These are phyloP conservation scores for Aspergillus sp. DNA, from an alignment of 2,329 filamentous ascomycete genomes.

Conservation along the genomic window DNA sequence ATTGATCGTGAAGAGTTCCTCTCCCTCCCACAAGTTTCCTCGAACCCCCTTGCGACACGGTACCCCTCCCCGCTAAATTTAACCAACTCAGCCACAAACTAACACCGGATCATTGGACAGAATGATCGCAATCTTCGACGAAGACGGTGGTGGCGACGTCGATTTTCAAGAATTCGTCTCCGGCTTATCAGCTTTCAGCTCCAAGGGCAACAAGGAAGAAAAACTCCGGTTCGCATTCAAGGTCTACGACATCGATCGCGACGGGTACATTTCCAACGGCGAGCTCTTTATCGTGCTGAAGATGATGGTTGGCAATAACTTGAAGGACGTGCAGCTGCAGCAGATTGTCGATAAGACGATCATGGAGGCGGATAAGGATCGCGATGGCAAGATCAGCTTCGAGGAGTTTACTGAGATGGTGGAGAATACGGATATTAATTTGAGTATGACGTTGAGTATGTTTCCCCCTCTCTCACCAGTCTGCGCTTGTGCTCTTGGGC, in stretches of 20 bases:
- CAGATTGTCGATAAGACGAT: conserved; percentile 99
- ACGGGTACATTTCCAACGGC: conserved; percentile 98
- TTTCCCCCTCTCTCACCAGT: conserved; percentile 19
- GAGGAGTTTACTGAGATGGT: conserved; percentile 99
- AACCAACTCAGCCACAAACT: not conserved
- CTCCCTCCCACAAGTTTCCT: conserved; percentile 94
- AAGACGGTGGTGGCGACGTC: conserved; percentile 95
- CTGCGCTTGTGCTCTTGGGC: not conserved
- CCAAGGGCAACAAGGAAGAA: conserved; percentile 98
- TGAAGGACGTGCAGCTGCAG: conserved; percentile 98
- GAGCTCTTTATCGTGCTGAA: conserved; percentile 99
- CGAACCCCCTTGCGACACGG: conserved; percentile 95
- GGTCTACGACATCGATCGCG: conserved; percentile 98
- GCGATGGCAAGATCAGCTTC: conserved; percentile 97
- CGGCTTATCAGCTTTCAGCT: conserved; percentile 91
- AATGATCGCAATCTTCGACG: conserved; percentile 99
- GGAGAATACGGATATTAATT: conserved; percentile 79
- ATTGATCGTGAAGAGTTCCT: conserved; percentile 99
- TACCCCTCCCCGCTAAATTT: conserved; percentile 44
- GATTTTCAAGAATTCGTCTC: conserved; percentile 99
- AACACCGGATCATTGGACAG: conserved; percentile 47
- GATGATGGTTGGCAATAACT: conserved; percentile 99
- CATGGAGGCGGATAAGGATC: conserved; percentile 97
- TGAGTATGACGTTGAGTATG: conserved; percentile 71
- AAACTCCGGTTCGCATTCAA: conserved; percentile 98